These are phyloP conservation scores for Coemansia pectinata DNA, from an alignment of 192 early-diverging fungal genomes.

Conservation along the genomic window DNA sequence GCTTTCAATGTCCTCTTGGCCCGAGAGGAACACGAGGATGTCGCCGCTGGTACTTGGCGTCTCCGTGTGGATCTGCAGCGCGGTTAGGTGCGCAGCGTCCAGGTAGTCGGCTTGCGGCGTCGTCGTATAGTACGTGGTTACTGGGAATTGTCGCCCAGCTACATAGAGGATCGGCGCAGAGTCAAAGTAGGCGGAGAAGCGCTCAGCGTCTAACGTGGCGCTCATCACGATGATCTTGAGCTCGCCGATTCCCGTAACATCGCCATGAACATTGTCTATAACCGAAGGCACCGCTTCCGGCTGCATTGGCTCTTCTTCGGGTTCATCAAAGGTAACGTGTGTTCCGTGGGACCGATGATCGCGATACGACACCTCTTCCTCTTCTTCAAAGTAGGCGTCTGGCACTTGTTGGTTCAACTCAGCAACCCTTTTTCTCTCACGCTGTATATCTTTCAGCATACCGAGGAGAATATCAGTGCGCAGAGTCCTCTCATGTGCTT, in stretches of 20 bases:
- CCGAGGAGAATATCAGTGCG: constrained; percentile 97
- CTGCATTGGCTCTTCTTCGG: background rate
- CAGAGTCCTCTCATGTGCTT: constrained; percentile 97
- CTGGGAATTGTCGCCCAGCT: constrained; percentile 88
- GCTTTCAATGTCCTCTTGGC: constrained; percentile 90
- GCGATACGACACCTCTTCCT: background rate
- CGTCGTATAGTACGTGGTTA: constrained; percentile 75
- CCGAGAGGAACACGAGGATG: constrained; percentile 92
- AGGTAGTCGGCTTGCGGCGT: constrained; percentile 90
- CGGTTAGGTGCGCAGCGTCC: constrained; percentile 81
- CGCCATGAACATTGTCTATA: constrained; percentile 25
- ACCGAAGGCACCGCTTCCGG: background rate
- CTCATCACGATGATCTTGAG: constrained; percentile 95
- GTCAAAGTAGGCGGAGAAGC: constrained; percentile 90
- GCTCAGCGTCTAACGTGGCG: constrained; percentile 93
- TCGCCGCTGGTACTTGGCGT: constrained; percentile 74
- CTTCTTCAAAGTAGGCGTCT: too few relatives aligned
- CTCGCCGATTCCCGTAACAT: constrained; percentile 50
- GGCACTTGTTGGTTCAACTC: constrained; percentile 13
- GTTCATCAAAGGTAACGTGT: constrained; percentile 28
- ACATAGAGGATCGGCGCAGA: constrained; percentile 82
- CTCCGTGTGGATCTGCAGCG: constrained; percentile 88
- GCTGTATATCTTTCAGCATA: constrained; percentile 87
- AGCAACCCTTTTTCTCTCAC: constrained; percentile 58
- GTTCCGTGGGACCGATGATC: constrained; percentile 30